Percentiles rank a stretch among this genome's conserved stretches.
phyloP scores from a whole-genome alignment of 805 yeast species.

The Candida caryicola region DNA sequence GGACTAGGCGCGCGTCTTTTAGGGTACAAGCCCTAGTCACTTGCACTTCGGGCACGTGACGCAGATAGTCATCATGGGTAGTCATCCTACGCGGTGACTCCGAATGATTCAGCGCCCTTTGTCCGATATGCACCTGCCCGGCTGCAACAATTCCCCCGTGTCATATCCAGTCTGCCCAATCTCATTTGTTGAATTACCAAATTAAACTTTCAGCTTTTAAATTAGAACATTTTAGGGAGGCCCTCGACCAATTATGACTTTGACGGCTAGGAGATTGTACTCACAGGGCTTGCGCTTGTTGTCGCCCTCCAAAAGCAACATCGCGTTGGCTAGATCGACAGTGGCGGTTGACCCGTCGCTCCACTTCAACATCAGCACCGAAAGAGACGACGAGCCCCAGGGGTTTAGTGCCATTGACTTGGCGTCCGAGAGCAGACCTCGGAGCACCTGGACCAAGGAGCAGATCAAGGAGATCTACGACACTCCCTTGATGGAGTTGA shows the following conservation, averaged over 20 bases:
- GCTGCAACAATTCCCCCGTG: too few species aligned
- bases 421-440: slow-evolving; percentile 15
- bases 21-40: neutral
- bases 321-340: slow-evolving; percentile 1
- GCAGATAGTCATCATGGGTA: neutral
- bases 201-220: neutral
- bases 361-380: slow-evolving; percentile 9
- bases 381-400: neutral
- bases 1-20: too few species aligned
- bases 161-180: neutral
- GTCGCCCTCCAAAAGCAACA: neutral
- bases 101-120: too few species aligned
- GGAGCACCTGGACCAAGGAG: slow-evolving; percentile 54
- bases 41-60: neutral
- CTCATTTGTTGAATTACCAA: neutral
- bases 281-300: neutral
- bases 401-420: slow-evolving; percentile 7
- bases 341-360: slow-evolving; percentile 7
- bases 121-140: too few species aligned
- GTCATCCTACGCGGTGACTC: too few species aligned
- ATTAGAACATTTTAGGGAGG: neutral
- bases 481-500: slow-evolving; percentile 63
- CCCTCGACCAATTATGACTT: too few species aligned
- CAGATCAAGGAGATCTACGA: slow-evolving; percentile 61
- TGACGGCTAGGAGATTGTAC: neutral